These are phyloP conservation scores for Fusarium sp. DNA, from an alignment of 2,329 filamentous ascomycete species.

Conservation along the genomic window DNA sequence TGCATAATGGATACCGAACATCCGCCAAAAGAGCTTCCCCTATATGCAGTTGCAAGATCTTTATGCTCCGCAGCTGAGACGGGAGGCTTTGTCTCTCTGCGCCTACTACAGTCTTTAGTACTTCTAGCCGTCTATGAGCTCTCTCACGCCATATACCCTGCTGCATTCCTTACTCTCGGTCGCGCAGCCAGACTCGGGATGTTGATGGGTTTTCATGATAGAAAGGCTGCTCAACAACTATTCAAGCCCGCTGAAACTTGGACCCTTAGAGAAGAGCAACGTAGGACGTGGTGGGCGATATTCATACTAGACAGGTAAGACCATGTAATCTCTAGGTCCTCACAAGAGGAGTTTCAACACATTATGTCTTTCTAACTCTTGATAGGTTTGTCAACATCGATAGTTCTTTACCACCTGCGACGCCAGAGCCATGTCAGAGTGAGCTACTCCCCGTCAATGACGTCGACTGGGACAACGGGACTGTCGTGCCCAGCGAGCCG, in stretches of 20 bases:
- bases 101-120: conserved; percentile 27
- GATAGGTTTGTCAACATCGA: conserved; percentile 21
- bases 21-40: neutral
- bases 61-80: conserved; percentile 20
- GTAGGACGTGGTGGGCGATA: conserved; percentile 37
- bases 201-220: conserved; percentile 30
- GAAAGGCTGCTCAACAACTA: conserved; percentile 4
- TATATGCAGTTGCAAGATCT: conserved; percentile 18
- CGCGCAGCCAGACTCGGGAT: conserved; percentile 30
- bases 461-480: conserved; percentile 30
- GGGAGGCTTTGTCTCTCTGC: conserved; percentile 26
- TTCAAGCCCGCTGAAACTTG: conserved; percentile 30
- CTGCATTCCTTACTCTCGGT: conserved; percentile 33
- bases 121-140: conserved; percentile 26
- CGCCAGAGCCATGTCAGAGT: conserved; percentile 18
- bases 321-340: neutral
- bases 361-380: neutral
- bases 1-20: neutral
- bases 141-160: conserved; percentile 31
- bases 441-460: conserved; percentile 35
- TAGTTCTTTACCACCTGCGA: conserved; percentile 7
- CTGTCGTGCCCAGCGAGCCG: conserved; percentile 26
- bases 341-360: neutral
- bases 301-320: conserved; percentile 34
- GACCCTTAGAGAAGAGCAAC: conserved; percentile 33